These are phyloP conservation scores for Arthromyces matolae DNA, from an alignment of 768 basidiomycete species.

Conservation along the genomic window DNA sequence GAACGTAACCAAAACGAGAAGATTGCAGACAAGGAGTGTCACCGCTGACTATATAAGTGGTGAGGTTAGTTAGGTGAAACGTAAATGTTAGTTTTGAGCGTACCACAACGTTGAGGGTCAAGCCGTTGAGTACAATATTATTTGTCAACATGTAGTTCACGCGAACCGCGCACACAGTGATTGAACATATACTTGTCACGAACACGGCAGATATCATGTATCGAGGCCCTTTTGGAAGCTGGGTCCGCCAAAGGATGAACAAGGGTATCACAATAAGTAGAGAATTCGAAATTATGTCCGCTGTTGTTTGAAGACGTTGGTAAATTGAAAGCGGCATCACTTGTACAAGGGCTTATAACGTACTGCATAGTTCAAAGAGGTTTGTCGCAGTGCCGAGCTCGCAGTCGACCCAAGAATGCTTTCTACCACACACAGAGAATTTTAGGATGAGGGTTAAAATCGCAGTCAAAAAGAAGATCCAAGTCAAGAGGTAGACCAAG, in stretches of 20 bases:
- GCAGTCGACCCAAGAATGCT: conserved; percentile 12
- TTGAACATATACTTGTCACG: conserved; percentile 12
- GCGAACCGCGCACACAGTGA: conserved; percentile 12
- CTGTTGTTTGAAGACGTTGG: conserved; percentile 3
- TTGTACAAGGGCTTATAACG: not conserved
- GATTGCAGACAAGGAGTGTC: conserved; percentile 16
- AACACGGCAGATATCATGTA: conserved; percentile 17
- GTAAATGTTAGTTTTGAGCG: not conserved
- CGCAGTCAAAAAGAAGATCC: conserved; percentile 7
- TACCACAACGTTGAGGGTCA: conserved; percentile 19
- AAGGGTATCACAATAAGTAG: conserved; percentile 8
- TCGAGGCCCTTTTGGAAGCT: conserved; percentile 10
- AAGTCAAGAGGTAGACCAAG: not conserved
- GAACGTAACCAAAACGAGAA: conserved; percentile 17
- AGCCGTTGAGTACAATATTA: conserved; percentile 7
- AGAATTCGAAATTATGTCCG: conserved; percentile 11
- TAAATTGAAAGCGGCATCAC: not conserved
- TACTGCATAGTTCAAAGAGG: conserved; percentile 14
- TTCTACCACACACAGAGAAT: conserved; percentile 9
- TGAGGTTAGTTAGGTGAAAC: not conserved
- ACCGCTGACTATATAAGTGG: conserved; percentile 10
- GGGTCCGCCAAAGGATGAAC: conserved; percentile 8
- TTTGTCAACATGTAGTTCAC: conserved; percentile 7
- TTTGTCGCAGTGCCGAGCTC: conserved; percentile 5
- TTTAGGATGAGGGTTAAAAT: conserved; percentile 13